Base-by-base conservation (phyloP, 2,329 filamentous ascomycete genomes). In the Allantophomopsis lycopodina region DNA sequence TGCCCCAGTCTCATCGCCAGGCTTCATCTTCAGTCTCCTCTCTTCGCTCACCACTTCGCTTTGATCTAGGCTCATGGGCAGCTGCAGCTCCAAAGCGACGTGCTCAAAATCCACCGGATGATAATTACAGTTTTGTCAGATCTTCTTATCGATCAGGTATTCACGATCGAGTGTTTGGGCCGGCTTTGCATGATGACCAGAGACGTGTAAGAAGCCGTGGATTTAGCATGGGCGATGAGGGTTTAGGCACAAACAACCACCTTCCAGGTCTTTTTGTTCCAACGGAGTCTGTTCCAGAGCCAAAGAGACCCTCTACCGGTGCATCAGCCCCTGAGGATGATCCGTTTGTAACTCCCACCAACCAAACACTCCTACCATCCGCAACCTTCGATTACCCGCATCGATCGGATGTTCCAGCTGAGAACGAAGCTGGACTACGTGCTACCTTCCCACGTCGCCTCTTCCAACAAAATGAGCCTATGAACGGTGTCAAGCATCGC, bases 381-480 rank as follows among this genome's bases (percentile, higher is more conserved):
- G 59, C 58, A 2, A 45, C 36, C 2, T 42, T 36, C 36, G 38
- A 15, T 28, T 66, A 65, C 32, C 60, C 64, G 12, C 65, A 73
- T 6, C 62, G 79, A 4, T 71, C 75, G 21, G 79, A 75, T 5
- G 8, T 28, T 12, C 23, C 23, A 28, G 75, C 75, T 0, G 79
- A 79, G 45, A 59, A 64, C 7, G 62, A 62, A 28, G 53, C 62
- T 8, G 61, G 55, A 40, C 62, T 67, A 11, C 75, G 69, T 54
- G 66, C 73, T 49, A 78, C 74, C 35, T 75, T 78, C 45, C 75
- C 76, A n/a, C 72, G 70, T 42, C 66, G 75, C 32, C 54, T 69
- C 21, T 66, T 64, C 23, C 65, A 68, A 46, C 61, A 64, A 2
- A 56, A 60, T 11, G 46, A 54, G 23, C 37, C 38, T 1, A 40